Percentiles rank a stretch among this genome's conserved stretches.
These are phyloP conservation scores for Berberis thunbergii DNA, from an alignment of 164 flowering plant species.

Conservation along the genomic window DNA sequence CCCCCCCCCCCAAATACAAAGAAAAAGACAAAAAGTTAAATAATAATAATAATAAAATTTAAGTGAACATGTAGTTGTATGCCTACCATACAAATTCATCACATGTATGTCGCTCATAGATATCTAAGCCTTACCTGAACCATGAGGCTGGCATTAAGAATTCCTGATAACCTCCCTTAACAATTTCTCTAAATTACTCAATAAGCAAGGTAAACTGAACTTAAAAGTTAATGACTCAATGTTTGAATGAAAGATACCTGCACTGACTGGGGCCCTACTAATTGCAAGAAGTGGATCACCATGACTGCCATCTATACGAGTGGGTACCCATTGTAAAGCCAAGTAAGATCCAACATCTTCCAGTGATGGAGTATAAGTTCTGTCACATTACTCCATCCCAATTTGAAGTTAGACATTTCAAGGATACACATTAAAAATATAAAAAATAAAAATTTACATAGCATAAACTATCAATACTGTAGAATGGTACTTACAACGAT, in stretches of 20 bases:
- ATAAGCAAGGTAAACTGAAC: too few species aligned
- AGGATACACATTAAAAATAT: not conserved
- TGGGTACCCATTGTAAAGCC: slow-evolving; percentile 78
- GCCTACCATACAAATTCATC: not conserved
- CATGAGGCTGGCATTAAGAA: not conserved
- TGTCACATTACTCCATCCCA: slow-evolving; percentile 21
- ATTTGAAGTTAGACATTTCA: not conserved
- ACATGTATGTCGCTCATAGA: not conserved
- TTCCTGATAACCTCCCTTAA: too few species aligned
- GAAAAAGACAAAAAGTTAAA: too few species aligned
- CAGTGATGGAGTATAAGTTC: slow-evolving; percentile 70
- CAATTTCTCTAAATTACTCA: too few species aligned
- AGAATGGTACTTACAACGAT: slow-evolving; percentile 46
- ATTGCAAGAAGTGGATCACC: slow-evolving; percentile 67
- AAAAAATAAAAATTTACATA: too few species aligned
- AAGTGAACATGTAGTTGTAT: not conserved
- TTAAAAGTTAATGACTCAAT: not conserved
- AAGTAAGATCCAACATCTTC: slow-evolving; percentile 89
- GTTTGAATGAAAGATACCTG: slow-evolving; percentile 42
- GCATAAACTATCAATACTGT: not conserved
- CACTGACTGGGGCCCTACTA: slow-evolving; percentile 49
- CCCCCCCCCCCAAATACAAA: too few species aligned
- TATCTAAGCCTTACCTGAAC: not conserved
- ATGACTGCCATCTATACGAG: slow-evolving; percentile 67
- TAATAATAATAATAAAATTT: too few species aligned